Evolutionary conservation across 2,329 filamentous ascomycete species (phyloP).

Genomic region (Gliomastix tumulicola): DNA sequence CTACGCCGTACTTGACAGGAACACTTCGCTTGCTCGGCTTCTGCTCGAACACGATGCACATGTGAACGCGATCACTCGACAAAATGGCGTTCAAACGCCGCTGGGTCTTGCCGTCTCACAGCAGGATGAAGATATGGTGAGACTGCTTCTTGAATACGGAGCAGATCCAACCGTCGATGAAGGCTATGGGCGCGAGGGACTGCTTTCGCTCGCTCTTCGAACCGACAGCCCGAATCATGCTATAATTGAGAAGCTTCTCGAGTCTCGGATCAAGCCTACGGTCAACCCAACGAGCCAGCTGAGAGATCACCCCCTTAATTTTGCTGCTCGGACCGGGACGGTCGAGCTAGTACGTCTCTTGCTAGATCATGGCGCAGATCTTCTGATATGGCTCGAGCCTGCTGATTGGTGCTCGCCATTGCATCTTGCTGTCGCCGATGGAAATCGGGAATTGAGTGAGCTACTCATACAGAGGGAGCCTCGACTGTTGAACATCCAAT

Average conservation of each 20-base stretch:
- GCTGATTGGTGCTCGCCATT: slow-evolving; percentile 7
- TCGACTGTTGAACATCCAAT: slow-evolving; percentile 9
- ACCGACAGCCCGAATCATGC: slow-evolving; percentile 2
- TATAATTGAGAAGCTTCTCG: slow-evolving; percentile 9
- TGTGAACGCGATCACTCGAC: too few species aligned
- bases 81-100: too few species aligned
- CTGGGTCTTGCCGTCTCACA: too few species aligned
- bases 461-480: slow-evolving; percentile 11
- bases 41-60: too few species aligned
- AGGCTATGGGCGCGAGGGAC: slow-evolving; percentile 7
- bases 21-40: too few species aligned
- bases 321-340: too few species aligned
- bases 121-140: not conserved
- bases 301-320: too few species aligned
- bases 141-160: not conserved
- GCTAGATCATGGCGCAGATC: slow-evolving; percentile 11
- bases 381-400: slow-evolving; percentile 5
- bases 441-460: slow-evolving; percentile 7
- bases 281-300: too few species aligned
- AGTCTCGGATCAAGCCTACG: slow-evolving; percentile 1
- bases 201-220: slow-evolving; percentile 6
- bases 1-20: too few species aligned
- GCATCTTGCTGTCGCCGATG: slow-evolving; percentile 8
- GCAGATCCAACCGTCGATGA: slow-evolving; percentile 11
- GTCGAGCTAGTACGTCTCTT: slow-evolving; percentile 8